Evolutionary conservation across 208 protist genomes (phyloP).

Genomic region (Crithidia expoeki): DNA sequence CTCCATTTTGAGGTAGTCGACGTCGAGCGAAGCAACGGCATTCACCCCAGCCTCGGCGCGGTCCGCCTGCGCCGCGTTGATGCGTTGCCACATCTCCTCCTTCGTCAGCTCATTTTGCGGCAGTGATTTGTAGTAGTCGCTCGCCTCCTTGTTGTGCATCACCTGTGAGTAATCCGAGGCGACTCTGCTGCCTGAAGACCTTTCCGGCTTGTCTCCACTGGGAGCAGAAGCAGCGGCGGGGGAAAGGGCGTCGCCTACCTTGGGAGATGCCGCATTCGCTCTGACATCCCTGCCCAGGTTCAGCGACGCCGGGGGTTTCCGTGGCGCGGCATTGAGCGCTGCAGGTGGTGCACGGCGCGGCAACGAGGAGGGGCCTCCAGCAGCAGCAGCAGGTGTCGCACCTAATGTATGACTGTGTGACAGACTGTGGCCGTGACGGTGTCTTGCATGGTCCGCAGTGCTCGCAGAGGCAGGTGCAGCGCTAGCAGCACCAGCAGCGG

Average conservation of each 20-base stretch:
- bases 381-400: neutral
- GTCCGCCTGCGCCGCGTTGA: slow-evolving; percentile 55
- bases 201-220: too few species aligned
- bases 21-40: slow-evolving; percentile 58
- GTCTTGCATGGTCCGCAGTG: neutral
- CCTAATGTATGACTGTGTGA: neutral
- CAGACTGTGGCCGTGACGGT: neutral
- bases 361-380: slow-evolving; percentile 19
- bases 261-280: neutral
- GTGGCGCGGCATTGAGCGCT: slow-evolving; percentile 10
- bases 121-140: slow-evolving; percentile 80
- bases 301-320: slow-evolving; percentile 7
- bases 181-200: neutral
- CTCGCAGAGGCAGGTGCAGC: neutral
- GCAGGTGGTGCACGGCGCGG: slow-evolving; percentile 25
- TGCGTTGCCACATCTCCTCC: slow-evolving; percentile 88
- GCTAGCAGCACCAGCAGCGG: neutral
- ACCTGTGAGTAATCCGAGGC: slow-evolving; percentile 15
- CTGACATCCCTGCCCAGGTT: neutral
- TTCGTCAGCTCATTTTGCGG: slow-evolving; percentile 82
- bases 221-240: neutral
- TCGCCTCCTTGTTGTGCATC: slow-evolving; percentile 48
- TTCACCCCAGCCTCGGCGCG: slow-evolving; percentile 31
- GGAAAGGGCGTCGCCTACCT: neutral
- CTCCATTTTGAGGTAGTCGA: slow-evolving; percentile 84